Evolutionary conservation across 108 stramenopile species (phyloP), one percentile per base, ranked within the genome.

Genomic region (Cyclotella sp.): DNA sequence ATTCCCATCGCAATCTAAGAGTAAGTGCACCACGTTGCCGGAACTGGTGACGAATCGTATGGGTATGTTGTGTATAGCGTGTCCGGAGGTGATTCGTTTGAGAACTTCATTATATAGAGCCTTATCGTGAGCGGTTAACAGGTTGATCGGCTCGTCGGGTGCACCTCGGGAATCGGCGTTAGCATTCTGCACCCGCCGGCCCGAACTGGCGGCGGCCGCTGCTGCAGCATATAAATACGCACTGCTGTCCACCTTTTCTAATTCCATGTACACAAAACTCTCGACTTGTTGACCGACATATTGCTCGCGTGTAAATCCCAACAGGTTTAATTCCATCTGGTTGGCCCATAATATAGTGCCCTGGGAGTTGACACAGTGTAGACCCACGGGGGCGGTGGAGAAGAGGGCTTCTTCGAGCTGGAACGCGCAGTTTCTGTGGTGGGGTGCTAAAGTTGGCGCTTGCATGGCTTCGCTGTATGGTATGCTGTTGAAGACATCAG

Each of bases 271-370:
- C n/a, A 78, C 80, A 57, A 87, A 86, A 13, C 27, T 79, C 66
- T 70, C 75, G 9, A 85, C 81, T 9, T 44, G 63, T 51, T 76
- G 73, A 0, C 88, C 88, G 16, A 88, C 60, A 55, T 87, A 87
- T 47, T 83, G 82, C 14, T 86, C 84, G 18, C 60, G 71, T 13
- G 77, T 57, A 75, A 76, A 86, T 13, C 88, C 88, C 52, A 89
- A 63, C 39, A 87, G 30, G 57, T 80, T 83, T 28, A 89, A 67
- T 70, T 87, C 86, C 0, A 78, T 80, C 54, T 79, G 59, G 44
- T 86, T 86, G 9, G 82, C 85, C 85, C 85, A 86, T 14, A 86
- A 43, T 4, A 89, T 64, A 18, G 73, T 52, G 0, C 88, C 88
- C 0, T 40, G 26, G 59, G 45, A 22, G 43, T 70, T 61, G 13